These are phyloP conservation scores for Pulveroboletus sp. DNA, from an alignment of 768 basidiomycete genomes.

Conservation along the genomic window DNA sequence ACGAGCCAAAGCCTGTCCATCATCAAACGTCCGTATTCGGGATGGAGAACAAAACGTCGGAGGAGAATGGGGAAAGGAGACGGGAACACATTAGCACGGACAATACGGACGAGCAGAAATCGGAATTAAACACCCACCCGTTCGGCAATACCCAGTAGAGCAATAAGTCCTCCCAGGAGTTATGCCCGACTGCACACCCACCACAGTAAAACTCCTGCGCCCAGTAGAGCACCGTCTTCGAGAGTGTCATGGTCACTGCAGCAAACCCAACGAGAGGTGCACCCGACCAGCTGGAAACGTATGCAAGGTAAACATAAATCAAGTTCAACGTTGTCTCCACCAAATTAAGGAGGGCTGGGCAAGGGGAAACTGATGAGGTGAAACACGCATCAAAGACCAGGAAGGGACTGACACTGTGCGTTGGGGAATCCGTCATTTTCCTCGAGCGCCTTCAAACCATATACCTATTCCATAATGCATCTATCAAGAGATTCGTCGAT, in stretches of 20 bases:
- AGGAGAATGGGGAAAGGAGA: neutral
- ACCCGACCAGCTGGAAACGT: conserved; percentile 54
- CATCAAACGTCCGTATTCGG: neutral
- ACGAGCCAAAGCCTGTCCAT: conserved; percentile 75
- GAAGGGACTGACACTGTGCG: conserved; percentile 64
- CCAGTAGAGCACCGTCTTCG: conserved; percentile 84
- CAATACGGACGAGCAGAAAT: neutral
- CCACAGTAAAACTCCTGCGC: conserved; percentile 75
- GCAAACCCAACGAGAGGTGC: conserved; percentile 75
- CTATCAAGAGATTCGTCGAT: conserved; percentile 10
- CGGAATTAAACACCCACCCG: conserved; percentile 46
- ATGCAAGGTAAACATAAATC: conserved; percentile 70
- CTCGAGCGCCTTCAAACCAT: conserved; percentile 65
- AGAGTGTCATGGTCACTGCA: conserved; percentile 70
- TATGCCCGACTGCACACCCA: conserved; percentile 74
- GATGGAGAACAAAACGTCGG: neutral
- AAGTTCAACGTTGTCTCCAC: conserved; percentile 76
- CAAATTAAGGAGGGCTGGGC: conserved; percentile 69
- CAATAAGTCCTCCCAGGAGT: conserved; percentile 46
- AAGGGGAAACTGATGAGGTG: neutral
- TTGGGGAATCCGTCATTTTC: conserved; percentile 75
- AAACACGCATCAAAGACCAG: neutral
- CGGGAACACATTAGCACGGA: conserved; percentile 4
- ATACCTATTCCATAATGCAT: conserved; percentile 48
- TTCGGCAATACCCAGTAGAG: conserved; percentile 74